phyloP scores from a whole-genome alignment of 2,329 filamentous ascomycete genomes.

The Paecilomyces niveus region DNA sequence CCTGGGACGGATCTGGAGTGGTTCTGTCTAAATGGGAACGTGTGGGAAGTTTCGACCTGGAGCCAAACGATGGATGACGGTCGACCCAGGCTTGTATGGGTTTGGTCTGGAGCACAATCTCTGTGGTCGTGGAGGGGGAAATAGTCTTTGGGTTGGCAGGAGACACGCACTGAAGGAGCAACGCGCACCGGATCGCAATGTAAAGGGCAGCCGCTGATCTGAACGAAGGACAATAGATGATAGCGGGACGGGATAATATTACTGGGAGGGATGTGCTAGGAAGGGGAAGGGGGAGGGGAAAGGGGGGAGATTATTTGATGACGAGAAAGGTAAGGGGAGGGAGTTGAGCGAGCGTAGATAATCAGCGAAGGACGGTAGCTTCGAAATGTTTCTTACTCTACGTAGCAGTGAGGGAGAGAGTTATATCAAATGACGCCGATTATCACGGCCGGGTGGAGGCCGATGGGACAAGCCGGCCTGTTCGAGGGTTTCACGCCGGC shows the following conservation, averaged over 20 bases:
- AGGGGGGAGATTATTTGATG: background rate
- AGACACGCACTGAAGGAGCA: background rate
- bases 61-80: background rate
- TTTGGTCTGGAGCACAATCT: background rate
- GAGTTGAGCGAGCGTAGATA: background rate
- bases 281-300: background rate
- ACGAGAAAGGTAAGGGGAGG: background rate
- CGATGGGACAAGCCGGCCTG: background rate
- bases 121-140: background rate
- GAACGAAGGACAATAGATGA: background rate
- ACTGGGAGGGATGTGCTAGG: background rate
- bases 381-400: background rate
- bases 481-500: background rate
- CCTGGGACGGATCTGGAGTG: background rate
- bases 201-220: background rate
- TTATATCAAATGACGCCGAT: background rate
- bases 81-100: background rate
- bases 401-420: background rate
- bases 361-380: background rate
- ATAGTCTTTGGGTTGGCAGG: background rate
- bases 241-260: background rate
- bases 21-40: background rate
- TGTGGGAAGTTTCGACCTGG: background rate
- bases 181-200: background rate
- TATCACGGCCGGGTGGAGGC: background rate